phyloP scores from a whole-genome alignment of 768 basidiomycete species.

The Pleurotus tuoliensis region DNA sequence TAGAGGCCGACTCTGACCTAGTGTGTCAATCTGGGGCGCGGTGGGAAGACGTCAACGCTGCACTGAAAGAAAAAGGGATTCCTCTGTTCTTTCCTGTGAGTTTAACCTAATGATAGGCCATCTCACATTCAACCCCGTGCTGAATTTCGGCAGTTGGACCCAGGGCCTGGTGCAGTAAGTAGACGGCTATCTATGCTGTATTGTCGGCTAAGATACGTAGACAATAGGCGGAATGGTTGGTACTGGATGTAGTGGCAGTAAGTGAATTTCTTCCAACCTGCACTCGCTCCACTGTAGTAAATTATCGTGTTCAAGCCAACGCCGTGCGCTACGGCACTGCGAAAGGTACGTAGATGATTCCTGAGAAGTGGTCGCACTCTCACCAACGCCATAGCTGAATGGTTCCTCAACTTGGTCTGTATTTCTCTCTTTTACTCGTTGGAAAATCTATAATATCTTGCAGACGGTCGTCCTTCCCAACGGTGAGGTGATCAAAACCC shows the following conservation, averaged over 20 bases:
- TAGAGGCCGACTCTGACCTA: conserved; percentile 71
- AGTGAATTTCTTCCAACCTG: conserved; percentile 20
- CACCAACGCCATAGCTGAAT: conserved; percentile 39
- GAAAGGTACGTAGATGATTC: conserved; percentile 37
- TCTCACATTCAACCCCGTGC: neutral
- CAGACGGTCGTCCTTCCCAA: conserved; percentile 88
- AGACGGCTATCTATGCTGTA: neutral
- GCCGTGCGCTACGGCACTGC: conserved; percentile 88
- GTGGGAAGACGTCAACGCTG: conserved; percentile 77
- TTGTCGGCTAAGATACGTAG: conserved; percentile 23
- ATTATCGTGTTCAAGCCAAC: conserved; percentile 44
- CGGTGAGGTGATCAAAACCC: conserved; percentile 89
- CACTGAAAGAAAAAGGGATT: conserved; percentile 63
- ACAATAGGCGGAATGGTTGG: conserved; percentile 89
- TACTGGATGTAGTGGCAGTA: conserved; percentile 83
- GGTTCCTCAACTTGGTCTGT: conserved; percentile 81
- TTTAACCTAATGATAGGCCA: neutral
- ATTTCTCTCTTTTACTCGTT: neutral
- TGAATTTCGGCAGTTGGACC: conserved; percentile 49
- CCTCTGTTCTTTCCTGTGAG: conserved; percentile 85
- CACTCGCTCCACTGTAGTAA: too few species aligned
- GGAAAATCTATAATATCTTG: neutral
- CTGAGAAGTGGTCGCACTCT: neutral
- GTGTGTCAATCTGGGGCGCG: conserved; percentile 71
- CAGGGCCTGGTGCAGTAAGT: conserved; percentile 65